Percentiles rank a stretch among this genome's conserved stretches.
phyloP scores from a whole-genome alignment of 306 rosid genomes.

The Mucuna pruriens region DNA sequence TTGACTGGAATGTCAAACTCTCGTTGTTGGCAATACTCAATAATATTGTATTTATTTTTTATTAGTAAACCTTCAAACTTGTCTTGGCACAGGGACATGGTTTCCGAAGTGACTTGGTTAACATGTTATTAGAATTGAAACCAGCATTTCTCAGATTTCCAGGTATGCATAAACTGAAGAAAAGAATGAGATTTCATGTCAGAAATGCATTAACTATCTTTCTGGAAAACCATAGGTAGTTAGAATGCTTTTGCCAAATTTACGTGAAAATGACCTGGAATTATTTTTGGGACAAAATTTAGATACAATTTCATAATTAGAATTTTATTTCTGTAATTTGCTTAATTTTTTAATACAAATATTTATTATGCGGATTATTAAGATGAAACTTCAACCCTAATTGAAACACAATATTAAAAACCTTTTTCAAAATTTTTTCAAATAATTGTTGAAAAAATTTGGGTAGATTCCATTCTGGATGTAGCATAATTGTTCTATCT shows the following conservation, averaged over 20 bases:
- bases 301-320: no score
- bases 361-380: no score
- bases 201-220: neutral
- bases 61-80: constrained; percentile 4
- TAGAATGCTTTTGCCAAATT: neutral
- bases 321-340: no score
- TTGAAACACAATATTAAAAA: no score
- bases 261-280: neutral
- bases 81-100: constrained; percentile 69
- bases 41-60: neutral
- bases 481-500: neutral
- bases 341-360: no score
- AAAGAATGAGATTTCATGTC: neutral
- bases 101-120: constrained; percentile 65
- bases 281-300: no score
- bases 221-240: neutral
- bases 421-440: no score
- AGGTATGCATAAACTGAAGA: constrained; percentile 48
- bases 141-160: constrained; percentile 86
- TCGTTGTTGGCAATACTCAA: neutral
- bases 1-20: neutral
- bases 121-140: constrained; percentile 59
- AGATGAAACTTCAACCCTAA: no score
- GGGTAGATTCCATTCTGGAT: neutral
- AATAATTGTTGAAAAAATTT: neutral